These are phyloP conservation scores for Chlorella vulgaris DNA, from an alignment of 139 green algal genomes.

Conservation along the genomic window DNA sequence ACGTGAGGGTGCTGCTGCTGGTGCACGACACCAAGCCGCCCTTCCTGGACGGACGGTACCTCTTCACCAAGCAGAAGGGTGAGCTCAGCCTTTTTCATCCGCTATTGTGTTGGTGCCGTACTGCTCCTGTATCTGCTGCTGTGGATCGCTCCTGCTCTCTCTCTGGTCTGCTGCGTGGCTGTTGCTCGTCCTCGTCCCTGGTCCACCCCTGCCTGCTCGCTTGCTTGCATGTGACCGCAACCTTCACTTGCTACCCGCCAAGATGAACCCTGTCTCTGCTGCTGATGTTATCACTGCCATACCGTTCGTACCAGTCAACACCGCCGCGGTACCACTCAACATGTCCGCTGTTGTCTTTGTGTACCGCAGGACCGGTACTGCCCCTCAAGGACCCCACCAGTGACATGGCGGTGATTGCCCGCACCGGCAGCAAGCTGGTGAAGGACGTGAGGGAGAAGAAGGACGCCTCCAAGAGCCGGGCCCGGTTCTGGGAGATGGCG, in stretches of 20 bases:
- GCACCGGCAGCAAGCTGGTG: constrained; percentile 73
- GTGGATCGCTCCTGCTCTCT: no score
- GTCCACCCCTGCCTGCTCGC: no score
- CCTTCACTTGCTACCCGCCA: no score
- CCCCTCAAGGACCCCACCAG: constrained; percentile 93
- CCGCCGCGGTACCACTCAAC: no score
- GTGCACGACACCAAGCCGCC: constrained; percentile 98
- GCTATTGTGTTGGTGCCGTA: no score
- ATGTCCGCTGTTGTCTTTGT: not conserved
- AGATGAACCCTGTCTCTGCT: no score
- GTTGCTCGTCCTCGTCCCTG: no score
- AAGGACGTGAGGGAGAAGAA: constrained; percentile 87
- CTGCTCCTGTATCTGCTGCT: no score
- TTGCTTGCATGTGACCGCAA: no score
- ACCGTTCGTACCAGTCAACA: no score
- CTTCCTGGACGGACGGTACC: constrained; percentile 90
- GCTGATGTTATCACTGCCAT: no score
- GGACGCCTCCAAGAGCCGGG: constrained; percentile 85
- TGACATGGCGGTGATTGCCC: constrained; percentile 96
- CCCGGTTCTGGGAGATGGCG: constrained; percentile 97
- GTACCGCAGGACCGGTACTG: constrained; percentile 77
- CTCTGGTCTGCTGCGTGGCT: no score
- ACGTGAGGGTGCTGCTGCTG: constrained; percentile 87
- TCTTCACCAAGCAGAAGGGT: constrained; percentile 86
- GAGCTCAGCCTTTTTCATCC: not conserved